A percentile compares a stretch with the other conserved stretches of the same genome.
These are phyloP conservation scores for Ocimum tenuiflorum DNA, from an alignment of 257 asterid genomes.

Conservation along the genomic window DNA sequence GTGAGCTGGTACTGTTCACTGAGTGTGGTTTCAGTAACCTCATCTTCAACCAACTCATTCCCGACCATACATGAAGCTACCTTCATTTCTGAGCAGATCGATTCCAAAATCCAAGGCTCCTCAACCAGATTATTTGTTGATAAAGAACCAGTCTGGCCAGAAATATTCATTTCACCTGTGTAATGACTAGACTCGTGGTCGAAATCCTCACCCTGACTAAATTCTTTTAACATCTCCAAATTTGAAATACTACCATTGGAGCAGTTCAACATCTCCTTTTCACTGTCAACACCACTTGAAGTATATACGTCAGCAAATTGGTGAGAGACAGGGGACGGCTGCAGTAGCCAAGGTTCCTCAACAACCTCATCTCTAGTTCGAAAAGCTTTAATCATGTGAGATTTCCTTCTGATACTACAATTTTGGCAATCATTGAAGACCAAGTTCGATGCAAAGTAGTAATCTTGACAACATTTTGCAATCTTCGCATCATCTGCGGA, in stretches of 20 bases:
- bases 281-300: constrained; percentile 24
- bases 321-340: constrained; percentile 37
- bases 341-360: constrained; percentile 91
- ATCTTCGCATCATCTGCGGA: constrained; percentile 58
- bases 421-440: constrained; percentile 28
- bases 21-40: constrained; percentile 26
- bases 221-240: constrained; percentile 22
- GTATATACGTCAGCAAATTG: constrained; percentile 28
- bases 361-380: constrained; percentile 28
- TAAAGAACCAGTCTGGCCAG: constrained; percentile 20
- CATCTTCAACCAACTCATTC: constrained; percentile 26
- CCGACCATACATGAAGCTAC: constrained; percentile 20
- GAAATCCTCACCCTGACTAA: constrained; percentile 19
- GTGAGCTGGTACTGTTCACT: constrained; percentile 30
- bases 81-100: constrained; percentile 25
- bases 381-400: constrained; percentile 29
- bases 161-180: constrained; percentile 19
- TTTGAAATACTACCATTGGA: constrained; percentile 28
- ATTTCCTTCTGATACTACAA: constrained; percentile 23
- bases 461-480: constrained; percentile 31
- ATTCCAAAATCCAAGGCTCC: constrained; percentile 86
- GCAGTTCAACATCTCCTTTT: constrained; percentile 26
- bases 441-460: constrained; percentile 36
- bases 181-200: constrained; percentile 23
- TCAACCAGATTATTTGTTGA: constrained; percentile 44